These are phyloP conservation scores for Thozetella sp. DNA, from an alignment of 495 filamentous ascomycete species.

Conservation along the genomic window DNA sequence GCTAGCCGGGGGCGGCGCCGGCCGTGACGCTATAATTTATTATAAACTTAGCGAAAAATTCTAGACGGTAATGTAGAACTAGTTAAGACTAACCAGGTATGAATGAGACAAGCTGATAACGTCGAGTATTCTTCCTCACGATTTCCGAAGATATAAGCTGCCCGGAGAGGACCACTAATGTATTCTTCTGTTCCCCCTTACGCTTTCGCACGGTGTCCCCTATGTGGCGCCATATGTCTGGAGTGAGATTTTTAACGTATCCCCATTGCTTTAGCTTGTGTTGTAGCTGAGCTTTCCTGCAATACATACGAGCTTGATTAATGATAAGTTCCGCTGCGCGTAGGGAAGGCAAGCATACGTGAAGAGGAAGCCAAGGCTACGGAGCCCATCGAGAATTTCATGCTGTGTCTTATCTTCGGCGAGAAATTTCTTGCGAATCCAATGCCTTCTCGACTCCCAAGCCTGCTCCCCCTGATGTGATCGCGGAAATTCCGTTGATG, in stretches of 20 bases:
- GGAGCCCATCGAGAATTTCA: not conserved
- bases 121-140: not conserved
- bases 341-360: not conserved
- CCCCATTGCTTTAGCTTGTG: constrained; percentile 9
- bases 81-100: not conserved
- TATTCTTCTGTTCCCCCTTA: not conserved
- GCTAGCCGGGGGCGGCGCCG: constrained; percentile 1
- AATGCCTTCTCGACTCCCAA: not conserved
- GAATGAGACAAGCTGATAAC: not conserved
- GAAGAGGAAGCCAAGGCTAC: not conserved
- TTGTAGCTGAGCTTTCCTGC: constrained; percentile 1
- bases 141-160: not conserved
- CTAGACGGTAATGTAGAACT: not conserved
- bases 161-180: not conserved
- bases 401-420: not conserved
- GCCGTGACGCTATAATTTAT: not conserved
- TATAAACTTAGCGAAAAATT: not conserved
- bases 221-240: constrained; percentile 7
- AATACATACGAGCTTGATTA: not conserved
- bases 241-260: constrained; percentile 2
- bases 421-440: not conserved
- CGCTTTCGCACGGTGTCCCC: constrained; percentile 5
- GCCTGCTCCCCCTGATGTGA: not conserved
- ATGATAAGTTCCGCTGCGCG: not conserved
- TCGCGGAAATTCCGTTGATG: not conserved